These are phyloP conservation scores for Fusarium coffeatum DNA, from an alignment of 2,329 filamentous ascomycete genomes.

Conservation along the genomic window DNA sequence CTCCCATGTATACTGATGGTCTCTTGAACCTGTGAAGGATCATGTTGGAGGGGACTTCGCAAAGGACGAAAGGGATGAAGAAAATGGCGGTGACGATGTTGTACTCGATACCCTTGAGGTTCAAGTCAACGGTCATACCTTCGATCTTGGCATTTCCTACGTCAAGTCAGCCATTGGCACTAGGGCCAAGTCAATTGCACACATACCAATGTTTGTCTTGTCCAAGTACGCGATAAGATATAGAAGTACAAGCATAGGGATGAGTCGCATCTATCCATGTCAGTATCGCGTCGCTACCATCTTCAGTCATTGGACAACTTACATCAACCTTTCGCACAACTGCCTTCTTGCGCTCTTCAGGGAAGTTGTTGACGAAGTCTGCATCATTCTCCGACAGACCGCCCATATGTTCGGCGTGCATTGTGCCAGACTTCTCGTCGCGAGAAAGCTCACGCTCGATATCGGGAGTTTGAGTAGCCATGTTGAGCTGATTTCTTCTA, in stretches of 20 bases:
- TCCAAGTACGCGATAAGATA: constrained; percentile 22
- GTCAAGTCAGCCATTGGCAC: not conserved
- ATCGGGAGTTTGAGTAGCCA: constrained; percentile 33
- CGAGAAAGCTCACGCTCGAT: constrained; percentile 40
- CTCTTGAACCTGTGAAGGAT: constrained; percentile 20
- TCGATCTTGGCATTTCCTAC: constrained; percentile 46
- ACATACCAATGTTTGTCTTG: constrained; percentile 16
- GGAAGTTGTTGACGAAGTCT: constrained; percentile 10
- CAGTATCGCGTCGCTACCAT: accelerated
- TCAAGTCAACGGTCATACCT: constrained; percentile 44
- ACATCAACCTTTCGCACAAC: constrained; percentile 21
- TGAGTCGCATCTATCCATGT: constrained; percentile 5
- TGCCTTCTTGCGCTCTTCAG: constrained; percentile 1
- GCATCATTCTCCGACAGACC: not conserved
- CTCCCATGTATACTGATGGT: constrained; percentile 16
- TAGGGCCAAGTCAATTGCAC: accelerated
- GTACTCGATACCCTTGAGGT: constrained; percentile 61
- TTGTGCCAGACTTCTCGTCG: constrained; percentile 40
- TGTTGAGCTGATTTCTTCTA: constrained; percentile 14
- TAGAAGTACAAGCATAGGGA: constrained; percentile 21
- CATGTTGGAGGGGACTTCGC: constrained; percentile 24
- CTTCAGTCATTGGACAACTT: not conserved
- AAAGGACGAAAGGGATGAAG: constrained; percentile 31
- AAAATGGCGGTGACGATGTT: constrained; percentile 61
- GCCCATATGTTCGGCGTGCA: constrained; percentile 39